phyloP scores from a whole-genome alignment of 495 filamentous ascomycete species.

The Penicillium canariense region DNA sequence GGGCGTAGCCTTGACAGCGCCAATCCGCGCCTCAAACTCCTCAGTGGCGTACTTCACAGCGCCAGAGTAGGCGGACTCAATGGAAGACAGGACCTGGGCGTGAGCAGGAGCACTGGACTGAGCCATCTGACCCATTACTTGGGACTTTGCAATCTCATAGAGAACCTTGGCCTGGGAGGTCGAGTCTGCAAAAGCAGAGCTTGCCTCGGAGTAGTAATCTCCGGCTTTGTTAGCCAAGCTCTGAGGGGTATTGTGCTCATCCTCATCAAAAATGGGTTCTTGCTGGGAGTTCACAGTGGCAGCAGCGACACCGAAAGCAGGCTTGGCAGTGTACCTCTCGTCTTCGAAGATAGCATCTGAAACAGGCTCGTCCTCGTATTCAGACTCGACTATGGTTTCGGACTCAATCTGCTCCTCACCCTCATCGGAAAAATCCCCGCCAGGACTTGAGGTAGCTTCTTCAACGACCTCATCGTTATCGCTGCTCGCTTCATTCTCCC shows the following conservation, averaged over 20 bases:
- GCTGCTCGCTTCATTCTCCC: slow-evolving; percentile 33
- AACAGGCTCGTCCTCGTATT: background rate
- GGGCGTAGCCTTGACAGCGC: slow-evolving; percentile 19
- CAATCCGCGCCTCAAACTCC: slow-evolving; percentile 40
- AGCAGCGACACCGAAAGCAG: slow-evolving; percentile 26
- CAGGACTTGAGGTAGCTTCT: background rate
- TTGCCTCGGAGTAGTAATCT: slow-evolving; percentile 51
- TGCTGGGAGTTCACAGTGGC: slow-evolving; percentile 18
- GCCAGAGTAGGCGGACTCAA: slow-evolving; percentile 66
- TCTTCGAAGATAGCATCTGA: slow-evolving; percentile 8
- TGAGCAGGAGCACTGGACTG: slow-evolving; percentile 63
- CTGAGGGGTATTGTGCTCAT: slow-evolving; percentile 47
- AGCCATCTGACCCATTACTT: slow-evolving; percentile 63
- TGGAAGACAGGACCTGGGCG: slow-evolving; percentile 60
- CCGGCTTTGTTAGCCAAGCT: slow-evolving; percentile 50
- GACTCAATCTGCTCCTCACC: background rate
- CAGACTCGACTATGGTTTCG: background rate
- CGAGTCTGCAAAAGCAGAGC: slow-evolving; percentile 60
- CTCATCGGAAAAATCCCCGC: background rate
- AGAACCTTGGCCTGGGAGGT: slow-evolving; percentile 58
- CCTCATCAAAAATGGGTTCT: slow-evolving; percentile 46
- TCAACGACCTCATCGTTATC: slow-evolving; percentile 19
- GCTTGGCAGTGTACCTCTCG: background rate
- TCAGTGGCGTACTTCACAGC: slow-evolving; percentile 61
- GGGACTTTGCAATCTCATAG: slow-evolving; percentile 64